Percentiles rank a stretch among this genome's conserved stretches.
phyloP scores from a whole-genome alignment of 2,329 filamentous ascomycete species.

The Lachnellula hyalina region DNA sequence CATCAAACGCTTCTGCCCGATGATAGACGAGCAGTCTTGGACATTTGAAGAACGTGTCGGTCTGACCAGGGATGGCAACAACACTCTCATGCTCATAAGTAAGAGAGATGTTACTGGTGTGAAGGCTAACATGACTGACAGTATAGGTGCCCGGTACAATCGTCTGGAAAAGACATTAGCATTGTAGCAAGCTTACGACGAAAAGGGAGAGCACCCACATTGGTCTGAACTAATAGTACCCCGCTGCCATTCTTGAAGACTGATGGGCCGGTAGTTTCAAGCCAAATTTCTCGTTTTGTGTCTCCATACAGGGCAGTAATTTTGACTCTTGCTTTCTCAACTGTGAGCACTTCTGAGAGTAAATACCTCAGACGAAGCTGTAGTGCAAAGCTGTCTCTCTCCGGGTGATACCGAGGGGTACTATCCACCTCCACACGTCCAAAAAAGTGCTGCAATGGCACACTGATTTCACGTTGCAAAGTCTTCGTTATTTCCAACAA shows the following conservation, averaged over 20 bases:
- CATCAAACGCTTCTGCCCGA: slow-evolving; percentile 60
- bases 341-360: slow-evolving; percentile 61
- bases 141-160: slow-evolving; percentile 69
- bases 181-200: not conserved
- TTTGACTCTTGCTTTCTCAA: slow-evolving; percentile 61
- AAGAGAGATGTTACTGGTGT: slow-evolving; percentile 58
- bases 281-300: slow-evolving; percentile 61
- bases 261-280: slow-evolving; percentile 41
- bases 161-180: slow-evolving; percentile 40
- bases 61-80: slow-evolving; percentile 10
- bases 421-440: slow-evolving; percentile 61
- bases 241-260: slow-evolving; percentile 43
- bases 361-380: slow-evolving; percentile 65
- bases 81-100: slow-evolving; percentile 56
- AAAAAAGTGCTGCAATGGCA: slow-evolving; percentile 71
- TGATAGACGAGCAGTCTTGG: slow-evolving; percentile 71
- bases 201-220: slow-evolving; percentile 32
- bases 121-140: slow-evolving; percentile 65
- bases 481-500: slow-evolving; percentile 27
- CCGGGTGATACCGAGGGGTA: slow-evolving; percentile 62
- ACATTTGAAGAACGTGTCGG: slow-evolving; percentile 46
- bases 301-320: slow-evolving; percentile 52
- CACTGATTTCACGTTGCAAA: slow-evolving; percentile 55
- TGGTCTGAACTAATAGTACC: slow-evolving; percentile 41
- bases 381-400: slow-evolving; percentile 70